Evolutionary conservation across 805 yeast species (phyloP).

Genomic region (Kodamaea jinghongensis): DNA sequence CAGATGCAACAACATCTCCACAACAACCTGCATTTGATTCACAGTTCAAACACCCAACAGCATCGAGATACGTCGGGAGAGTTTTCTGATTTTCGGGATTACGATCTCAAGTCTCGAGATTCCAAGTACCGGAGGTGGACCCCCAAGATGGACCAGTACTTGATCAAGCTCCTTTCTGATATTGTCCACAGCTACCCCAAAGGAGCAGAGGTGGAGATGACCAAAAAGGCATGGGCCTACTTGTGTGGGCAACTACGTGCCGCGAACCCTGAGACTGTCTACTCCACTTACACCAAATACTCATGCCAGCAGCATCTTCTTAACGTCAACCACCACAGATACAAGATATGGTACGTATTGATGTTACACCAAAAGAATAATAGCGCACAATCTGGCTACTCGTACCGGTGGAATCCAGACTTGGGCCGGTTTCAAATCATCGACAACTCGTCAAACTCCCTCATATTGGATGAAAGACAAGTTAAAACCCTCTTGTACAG

Average conservation of each 20-base stretch:
- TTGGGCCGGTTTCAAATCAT: conserved; percentile 33
- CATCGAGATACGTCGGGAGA: conserved; percentile 11
- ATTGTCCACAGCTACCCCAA: conserved; percentile 35
- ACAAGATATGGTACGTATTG: conserved; percentile 33
- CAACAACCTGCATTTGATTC: conserved; percentile 6
- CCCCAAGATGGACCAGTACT: conserved; percentile 35
- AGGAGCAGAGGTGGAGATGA: conserved; percentile 30
- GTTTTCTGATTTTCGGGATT: conserved; percentile 22
- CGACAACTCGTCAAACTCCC: conserved; percentile 20
- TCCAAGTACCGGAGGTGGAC: conserved; percentile 40
- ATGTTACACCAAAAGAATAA: conserved; percentile 28
- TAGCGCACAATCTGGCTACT: conserved; percentile 20
- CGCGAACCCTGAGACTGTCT: conserved; percentile 40
- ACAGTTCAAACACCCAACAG: conserved; percentile 10
- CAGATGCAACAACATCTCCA: conserved; percentile 12
- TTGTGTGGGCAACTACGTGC: conserved; percentile 32
- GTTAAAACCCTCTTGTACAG: conserved; percentile 32
- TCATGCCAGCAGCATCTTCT: conserved; percentile 37
- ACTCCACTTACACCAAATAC: conserved; percentile 39
- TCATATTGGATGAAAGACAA: conserved; percentile 30
- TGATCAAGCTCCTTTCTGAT: conserved; percentile 32
- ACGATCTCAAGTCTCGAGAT: conserved; percentile 32
- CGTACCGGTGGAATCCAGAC: conserved; percentile 37
- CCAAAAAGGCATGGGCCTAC: conserved; percentile 38
- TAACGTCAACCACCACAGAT: conserved; percentile 36